phyloP scores from a whole-genome alignment of 495 filamentous ascomycete species.

The Penicillium pulvis region DNA sequence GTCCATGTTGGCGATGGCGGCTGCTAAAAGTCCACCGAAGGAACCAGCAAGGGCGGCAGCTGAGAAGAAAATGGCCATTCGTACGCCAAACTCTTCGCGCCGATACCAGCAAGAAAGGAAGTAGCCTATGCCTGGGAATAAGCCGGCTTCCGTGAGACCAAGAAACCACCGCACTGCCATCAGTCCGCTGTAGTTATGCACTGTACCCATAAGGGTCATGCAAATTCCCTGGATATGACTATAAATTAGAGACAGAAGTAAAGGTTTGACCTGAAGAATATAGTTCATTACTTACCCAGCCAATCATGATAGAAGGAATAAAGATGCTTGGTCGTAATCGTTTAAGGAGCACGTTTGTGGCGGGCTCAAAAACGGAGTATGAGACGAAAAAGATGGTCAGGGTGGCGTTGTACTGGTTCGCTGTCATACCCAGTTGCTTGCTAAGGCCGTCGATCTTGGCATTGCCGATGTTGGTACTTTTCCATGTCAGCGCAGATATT shows the following conservation, averaged over 20 bases:
- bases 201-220: constrained; percentile 84
- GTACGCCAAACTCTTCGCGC: constrained; percentile 75
- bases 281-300: constrained; percentile 45
- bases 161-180: constrained; percentile 86
- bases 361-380: constrained; percentile 82
- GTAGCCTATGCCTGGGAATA: constrained; percentile 87
- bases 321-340: constrained; percentile 69
- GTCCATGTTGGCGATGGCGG: constrained; percentile 61
- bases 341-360: constrained; percentile 90
- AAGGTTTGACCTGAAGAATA: not conserved
- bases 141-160: constrained; percentile 79
- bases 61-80: constrained; percentile 87
- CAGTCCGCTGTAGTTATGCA: constrained; percentile 74
- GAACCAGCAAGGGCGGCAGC: constrained; percentile 83
- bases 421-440: constrained; percentile 63
- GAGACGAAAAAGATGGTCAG: constrained; percentile 92
- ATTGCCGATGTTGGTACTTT: constrained; percentile 80
- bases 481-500: not conserved
- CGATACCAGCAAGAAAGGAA: constrained; percentile 89
- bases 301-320: constrained; percentile 60
- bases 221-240: constrained; percentile 64
- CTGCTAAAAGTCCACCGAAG: constrained; percentile 64
- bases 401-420: constrained; percentile 72
- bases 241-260: not conserved
- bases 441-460: constrained; percentile 77